Evolutionary conservation across 169 alveolate genomes (phyloP).

Genomic region (Cryptosporidium sp.): DNA sequence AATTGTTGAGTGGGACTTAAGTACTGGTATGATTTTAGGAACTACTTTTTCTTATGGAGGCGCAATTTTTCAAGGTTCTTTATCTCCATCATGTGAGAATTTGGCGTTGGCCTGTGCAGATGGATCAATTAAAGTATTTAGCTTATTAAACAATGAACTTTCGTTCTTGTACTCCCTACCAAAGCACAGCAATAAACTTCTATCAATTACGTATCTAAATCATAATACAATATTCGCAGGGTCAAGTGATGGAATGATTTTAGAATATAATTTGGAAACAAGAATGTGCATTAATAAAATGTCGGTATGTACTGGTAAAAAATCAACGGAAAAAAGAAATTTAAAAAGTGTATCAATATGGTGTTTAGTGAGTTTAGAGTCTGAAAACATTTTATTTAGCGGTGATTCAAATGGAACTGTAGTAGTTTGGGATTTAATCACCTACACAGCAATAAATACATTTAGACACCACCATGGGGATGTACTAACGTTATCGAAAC

Average conservation of each 20-base stretch:
- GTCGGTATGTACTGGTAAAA: slow-evolving; percentile 66
- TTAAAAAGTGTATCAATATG: slow-evolving; percentile 26
- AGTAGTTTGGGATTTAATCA: slow-evolving; percentile 47
- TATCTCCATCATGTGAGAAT: slow-evolving; percentile 33
- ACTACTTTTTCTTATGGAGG: slow-evolving; percentile 62
- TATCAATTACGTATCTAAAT: slow-evolving; percentile 40
- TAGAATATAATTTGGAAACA: slow-evolving; percentile 24
- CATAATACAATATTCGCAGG: slow-evolving; percentile 45
- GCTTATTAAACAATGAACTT: slow-evolving; percentile 31
- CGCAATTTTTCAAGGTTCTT: slow-evolving; percentile 67
- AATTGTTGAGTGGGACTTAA: slow-evolving; percentile 61
- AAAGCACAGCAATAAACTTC: slow-evolving; percentile 27
- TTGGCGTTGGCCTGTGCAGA: slow-evolving; percentile 73
- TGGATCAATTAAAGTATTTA: slow-evolving; percentile 55
- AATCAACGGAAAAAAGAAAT: neutral
- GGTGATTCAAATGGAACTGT: slow-evolving; percentile 75
- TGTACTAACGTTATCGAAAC: slow-evolving; percentile 49
- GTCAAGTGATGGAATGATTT: slow-evolving; percentile 52
- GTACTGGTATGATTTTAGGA: slow-evolving; percentile 28
- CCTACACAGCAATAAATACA: slow-evolving; percentile 56
- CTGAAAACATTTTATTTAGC: slow-evolving; percentile 55
- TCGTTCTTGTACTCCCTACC: slow-evolving; percentile 33
- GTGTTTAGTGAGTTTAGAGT: slow-evolving; percentile 48
- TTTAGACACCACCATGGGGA: slow-evolving; percentile 58
- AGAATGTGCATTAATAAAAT: slow-evolving; percentile 33